phyloP scores from a whole-genome alignment of 2,329 filamentous ascomycete genomes.

The Monilinia aucupariae region DNA sequence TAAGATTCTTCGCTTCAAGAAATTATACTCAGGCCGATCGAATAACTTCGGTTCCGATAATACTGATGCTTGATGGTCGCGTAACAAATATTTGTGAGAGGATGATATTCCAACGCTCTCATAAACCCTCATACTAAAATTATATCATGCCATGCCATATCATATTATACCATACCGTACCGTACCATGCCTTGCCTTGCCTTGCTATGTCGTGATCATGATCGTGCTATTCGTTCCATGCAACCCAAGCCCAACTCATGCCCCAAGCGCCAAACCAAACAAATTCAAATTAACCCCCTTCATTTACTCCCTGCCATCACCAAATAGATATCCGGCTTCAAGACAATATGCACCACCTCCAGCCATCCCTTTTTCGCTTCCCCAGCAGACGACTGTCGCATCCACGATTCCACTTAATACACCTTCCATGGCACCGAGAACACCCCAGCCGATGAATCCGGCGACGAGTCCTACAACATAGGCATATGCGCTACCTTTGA shows the following conservation, averaged over 20 bases:
- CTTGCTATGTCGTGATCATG: background rate
- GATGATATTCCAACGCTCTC: background rate
- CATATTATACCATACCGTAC: background rate
- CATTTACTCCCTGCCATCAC: conserved; percentile 48
- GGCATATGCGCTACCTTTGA: conserved; percentile 82
- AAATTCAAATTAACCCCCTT: conserved; percentile 40
- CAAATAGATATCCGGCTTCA: conserved; percentile 85
- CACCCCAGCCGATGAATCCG: conserved; percentile 89
- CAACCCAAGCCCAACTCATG: background rate
- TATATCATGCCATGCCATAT: background rate
- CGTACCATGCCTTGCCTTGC: background rate
- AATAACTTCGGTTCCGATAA: too few relatives aligned
- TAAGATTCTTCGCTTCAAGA: too few relatives aligned
- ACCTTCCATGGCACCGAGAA: conserved; percentile 85
- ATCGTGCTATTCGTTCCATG: background rate
- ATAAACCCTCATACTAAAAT: background rate
- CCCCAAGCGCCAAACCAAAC: background rate
- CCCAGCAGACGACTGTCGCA: conserved; percentile 88
- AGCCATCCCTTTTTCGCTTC: conserved; percentile 71
- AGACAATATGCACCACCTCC: conserved; percentile 77
- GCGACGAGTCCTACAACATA: conserved; percentile 92
- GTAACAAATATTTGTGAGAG: too few relatives aligned
- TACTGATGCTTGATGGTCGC: too few relatives aligned
- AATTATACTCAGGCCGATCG: too few relatives aligned
- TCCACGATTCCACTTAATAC: conserved; percentile 83